Evolutionary conservation across 768 basidiomycete genomes (phyloP).

Genomic region (Tephrocybe sp.): DNA sequence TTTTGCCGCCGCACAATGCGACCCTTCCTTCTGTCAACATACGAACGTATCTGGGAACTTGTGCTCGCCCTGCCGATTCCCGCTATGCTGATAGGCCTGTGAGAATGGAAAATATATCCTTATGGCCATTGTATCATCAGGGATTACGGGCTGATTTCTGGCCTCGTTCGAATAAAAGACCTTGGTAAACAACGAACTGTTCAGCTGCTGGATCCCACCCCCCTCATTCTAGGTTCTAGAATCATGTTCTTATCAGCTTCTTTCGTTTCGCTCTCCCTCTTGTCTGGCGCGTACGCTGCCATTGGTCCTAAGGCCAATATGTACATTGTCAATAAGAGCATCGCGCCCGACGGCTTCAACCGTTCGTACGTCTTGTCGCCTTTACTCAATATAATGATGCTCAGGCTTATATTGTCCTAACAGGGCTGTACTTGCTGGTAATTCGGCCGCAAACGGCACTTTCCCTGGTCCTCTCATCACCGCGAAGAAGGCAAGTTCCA

Average conservation of each 20-base stretch:
- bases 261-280: background rate
- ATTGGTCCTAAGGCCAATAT: conserved; percentile 33
- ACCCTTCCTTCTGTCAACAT: too few species aligned
- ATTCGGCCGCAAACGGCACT: conserved; percentile 1
- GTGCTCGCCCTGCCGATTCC: too few species aligned
- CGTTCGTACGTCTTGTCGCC: conserved; percentile 14
- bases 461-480: conserved; percentile 11
- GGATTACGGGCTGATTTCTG: too few species aligned
- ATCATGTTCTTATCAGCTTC: background rate
- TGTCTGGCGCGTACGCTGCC: conserved; percentile 5
- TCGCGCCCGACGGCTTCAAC: conserved; percentile 49
- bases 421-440: conserved; percentile 25
- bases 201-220: background rate
- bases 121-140: too few species aligned
- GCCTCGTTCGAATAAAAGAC: background rate
- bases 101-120: too few species aligned
- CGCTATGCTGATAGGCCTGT: too few species aligned
- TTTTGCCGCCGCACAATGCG: too few species aligned
- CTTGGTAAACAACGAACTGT: background rate
- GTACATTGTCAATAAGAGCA: conserved; percentile 38
- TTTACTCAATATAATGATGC: background rate
- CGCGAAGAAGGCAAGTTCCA: too few species aligned
- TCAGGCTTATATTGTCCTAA: background rate
- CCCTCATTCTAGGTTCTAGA: background rate
- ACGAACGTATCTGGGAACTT: too few species aligned